Conservation (phyloP, 1,284 basidiomycete genomes). For the Cystobasidium pallidum region DNA sequence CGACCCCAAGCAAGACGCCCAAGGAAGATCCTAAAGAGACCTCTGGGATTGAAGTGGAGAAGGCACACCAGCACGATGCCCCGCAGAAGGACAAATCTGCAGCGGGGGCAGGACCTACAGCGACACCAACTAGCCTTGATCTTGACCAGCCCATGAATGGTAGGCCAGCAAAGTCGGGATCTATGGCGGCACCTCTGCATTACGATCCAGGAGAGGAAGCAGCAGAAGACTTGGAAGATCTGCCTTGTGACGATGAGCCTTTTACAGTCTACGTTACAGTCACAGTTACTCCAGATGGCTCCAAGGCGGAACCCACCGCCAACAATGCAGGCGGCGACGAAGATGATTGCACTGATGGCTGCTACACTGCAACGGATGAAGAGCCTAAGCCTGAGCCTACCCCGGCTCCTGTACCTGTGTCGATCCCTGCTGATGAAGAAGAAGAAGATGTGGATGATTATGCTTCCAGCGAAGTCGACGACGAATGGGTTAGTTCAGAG, state of each 20-base stretch:
- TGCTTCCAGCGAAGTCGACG: background rate
- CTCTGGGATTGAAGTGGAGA: too few species aligned
- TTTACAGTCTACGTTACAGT: background rate
- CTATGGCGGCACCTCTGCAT: background rate
- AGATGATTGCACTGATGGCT: background rate
- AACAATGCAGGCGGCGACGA: background rate
- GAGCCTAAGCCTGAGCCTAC: background rate
- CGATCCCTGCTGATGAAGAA: background rate
- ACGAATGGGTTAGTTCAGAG: background rate
- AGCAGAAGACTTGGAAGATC: background rate
- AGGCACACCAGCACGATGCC: too few species aligned
- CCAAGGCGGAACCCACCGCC: background rate
- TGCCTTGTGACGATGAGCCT: conserved; percentile 1
- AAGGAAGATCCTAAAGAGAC: too few species aligned
- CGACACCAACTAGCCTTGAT: background rate
- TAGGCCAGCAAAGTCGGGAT: background rate
- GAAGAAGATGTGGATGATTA: background rate
- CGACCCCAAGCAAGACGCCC: too few species aligned
- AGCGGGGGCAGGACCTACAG: background rate
- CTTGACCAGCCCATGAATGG: background rate
- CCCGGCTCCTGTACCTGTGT: too few species aligned
- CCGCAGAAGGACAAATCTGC: too few species aligned
- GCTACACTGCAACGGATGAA: background rate
- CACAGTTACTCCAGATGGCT: background rate
- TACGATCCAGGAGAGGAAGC: background rate